Conservation (phyloP, 441 rosid species). For the Croton setiger region DNA sequence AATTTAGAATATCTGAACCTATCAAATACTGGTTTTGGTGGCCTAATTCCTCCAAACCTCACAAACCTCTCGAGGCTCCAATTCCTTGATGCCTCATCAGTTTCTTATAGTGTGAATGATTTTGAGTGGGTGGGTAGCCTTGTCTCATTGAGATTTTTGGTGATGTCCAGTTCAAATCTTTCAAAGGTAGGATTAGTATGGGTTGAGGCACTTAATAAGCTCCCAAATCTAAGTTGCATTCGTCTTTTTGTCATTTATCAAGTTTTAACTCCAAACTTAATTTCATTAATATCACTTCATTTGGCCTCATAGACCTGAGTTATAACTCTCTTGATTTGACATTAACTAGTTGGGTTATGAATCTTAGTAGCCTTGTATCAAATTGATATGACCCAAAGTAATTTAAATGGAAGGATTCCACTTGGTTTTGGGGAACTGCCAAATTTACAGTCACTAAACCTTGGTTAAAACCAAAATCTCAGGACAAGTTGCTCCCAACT, state of each 20-base stretch:
- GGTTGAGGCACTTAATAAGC: slow-evolving; percentile 1
- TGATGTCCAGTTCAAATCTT: slow-evolving; percentile 11
- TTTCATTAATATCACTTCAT: slow-evolving; percentile 32
- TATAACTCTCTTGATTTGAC: slow-evolving; percentile 34
- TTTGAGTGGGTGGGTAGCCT: slow-evolving; percentile 36
- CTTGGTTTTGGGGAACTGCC: slow-evolving; percentile 33
- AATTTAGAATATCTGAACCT: slow-evolving; percentile 32
- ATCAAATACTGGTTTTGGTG: slow-evolving; percentile 33
- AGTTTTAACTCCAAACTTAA: neutral
- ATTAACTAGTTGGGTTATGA: slow-evolving; percentile 38
- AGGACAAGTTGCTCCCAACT: slow-evolving; percentile 29
- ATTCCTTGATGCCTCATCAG: slow-evolving; percentile 30
- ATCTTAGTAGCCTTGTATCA: slow-evolving; percentile 31
- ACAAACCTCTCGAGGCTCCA: slow-evolving; percentile 34
- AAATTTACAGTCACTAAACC: slow-evolving; percentile 24
- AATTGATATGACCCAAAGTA: slow-evolving; percentile 25
- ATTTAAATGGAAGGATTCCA: slow-evolving; percentile 36
- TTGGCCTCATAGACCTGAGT: slow-evolving; percentile 35
- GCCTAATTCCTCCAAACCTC: slow-evolving; percentile 29
- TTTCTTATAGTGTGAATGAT: slow-evolving; percentile 4
- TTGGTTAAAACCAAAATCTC: slow-evolving; percentile 28
- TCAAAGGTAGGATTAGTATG: slow-evolving; percentile 4
- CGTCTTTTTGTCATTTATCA: neutral
- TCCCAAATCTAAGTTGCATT: neutral
- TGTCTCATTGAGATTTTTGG: slow-evolving; percentile 25